These are phyloP conservation scores for Berkeleyomyces basicola DNA, from an alignment of 2,329 filamentous ascomycete genomes.

Conservation along the genomic window DNA sequence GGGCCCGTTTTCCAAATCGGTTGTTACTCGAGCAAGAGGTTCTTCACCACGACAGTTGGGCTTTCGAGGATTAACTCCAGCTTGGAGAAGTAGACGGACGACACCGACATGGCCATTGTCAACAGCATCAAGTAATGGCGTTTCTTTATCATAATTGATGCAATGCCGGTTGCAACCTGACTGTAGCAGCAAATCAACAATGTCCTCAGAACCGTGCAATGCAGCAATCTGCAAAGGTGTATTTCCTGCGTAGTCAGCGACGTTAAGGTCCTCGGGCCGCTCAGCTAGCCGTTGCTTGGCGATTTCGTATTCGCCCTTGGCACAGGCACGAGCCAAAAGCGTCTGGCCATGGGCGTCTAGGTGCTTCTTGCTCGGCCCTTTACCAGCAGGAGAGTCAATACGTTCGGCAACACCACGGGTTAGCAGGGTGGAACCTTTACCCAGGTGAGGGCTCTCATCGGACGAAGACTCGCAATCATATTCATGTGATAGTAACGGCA, in stretches of 20 bases:
- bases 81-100: slow-evolving; percentile 64
- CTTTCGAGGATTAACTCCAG: slow-evolving; percentile 81
- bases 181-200: slow-evolving; percentile 73
- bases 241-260: slow-evolving; percentile 89
- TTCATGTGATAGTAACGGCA: slow-evolving; percentile 42
- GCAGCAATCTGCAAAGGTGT: slow-evolving; percentile 88
- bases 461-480: slow-evolving; percentile 51
- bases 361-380: slow-evolving; percentile 63
- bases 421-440: slow-evolving; percentile 40
- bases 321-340: slow-evolving; percentile 74
- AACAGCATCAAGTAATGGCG: slow-evolving; percentile 85
- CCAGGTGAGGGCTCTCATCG: slow-evolving; percentile 41
- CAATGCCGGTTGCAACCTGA: slow-evolving; percentile 74
- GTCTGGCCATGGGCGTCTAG: slow-evolving; percentile 89
- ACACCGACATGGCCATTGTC: slow-evolving; percentile 89
- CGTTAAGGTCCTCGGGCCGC: slow-evolving; percentile 73
- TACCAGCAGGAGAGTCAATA: slow-evolving; percentile 49
- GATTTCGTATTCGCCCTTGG: slow-evolving; percentile 63
- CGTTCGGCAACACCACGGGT: slow-evolving; percentile 39
- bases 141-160: slow-evolving; percentile 69
- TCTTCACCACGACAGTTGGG: slow-evolving; percentile 87
- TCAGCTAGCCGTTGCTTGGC: slow-evolving; percentile 61
- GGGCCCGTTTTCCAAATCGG: slow-evolving; percentile 58
- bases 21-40: slow-evolving; percentile 66
- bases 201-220: slow-evolving; percentile 68